phyloP scores from a whole-genome alignment of 805 yeast genomes.

The Suhomyces faveliae region DNA sequence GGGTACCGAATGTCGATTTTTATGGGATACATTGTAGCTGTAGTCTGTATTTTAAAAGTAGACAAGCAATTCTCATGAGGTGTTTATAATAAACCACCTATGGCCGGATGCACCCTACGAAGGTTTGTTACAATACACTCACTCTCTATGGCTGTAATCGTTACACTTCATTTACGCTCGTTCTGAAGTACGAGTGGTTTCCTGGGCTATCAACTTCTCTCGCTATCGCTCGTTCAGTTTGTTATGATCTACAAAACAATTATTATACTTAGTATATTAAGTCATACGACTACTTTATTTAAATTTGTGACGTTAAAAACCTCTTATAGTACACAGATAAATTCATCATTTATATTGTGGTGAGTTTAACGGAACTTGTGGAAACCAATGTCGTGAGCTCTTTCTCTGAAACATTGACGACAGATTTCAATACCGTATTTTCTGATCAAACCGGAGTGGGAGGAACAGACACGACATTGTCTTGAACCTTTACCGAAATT shows the following conservation, averaged over 20 bases:
- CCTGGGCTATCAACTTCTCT: too few species aligned
- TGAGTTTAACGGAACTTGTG: constrained; percentile 87
- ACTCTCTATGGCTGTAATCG: too few species aligned
- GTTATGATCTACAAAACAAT: too few species aligned
- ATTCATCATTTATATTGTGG: constrained; percentile 5
- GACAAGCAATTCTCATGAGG: too few species aligned
- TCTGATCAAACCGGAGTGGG: constrained; percentile 99
- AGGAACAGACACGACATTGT: constrained; percentile 98
- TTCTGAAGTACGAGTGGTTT: too few species aligned
- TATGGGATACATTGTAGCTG: constrained; percentile 38
- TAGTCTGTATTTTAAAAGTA: too few species aligned
- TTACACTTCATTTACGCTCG: too few species aligned
- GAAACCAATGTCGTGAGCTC: constrained; percentile 98
- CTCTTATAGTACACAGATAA: constrained; percentile 8
- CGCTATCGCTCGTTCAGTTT: too few species aligned
- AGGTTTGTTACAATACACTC: too few species aligned
- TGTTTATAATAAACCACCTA: too few species aligned
- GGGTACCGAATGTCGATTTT: constrained; percentile 59
- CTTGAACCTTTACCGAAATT: constrained; percentile 99
- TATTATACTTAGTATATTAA: constrained; percentile 8
- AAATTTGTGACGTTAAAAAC: constrained; percentile 5
- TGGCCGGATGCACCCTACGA: too few species aligned
- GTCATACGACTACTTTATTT: constrained; percentile 5
- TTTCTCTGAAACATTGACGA: constrained; percentile 99
- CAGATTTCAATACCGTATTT: constrained; percentile 99